Conservation (phyloP, 1,284 basidiomycete genomes). For the Austroboletus rostrupii region DNA sequence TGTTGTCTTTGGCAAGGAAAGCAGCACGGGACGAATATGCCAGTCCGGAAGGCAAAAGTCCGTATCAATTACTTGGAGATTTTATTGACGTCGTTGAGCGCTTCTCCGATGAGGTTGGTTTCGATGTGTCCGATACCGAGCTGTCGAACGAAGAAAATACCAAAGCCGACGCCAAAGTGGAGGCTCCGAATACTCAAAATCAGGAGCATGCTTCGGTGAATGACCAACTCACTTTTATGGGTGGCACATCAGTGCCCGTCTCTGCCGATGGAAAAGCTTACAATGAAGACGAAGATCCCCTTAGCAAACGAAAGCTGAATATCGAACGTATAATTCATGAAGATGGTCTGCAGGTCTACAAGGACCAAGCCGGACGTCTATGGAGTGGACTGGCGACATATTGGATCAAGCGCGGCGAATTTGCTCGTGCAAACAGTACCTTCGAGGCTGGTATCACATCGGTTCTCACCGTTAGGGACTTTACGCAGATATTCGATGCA, state of each 20-base stretch:
- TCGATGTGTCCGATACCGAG: constrained; percentile 76
- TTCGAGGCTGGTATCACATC: constrained; percentile 86
- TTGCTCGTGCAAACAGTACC: constrained; percentile 81
- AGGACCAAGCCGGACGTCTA: constrained; percentile 93
- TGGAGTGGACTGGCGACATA: constrained; percentile 98
- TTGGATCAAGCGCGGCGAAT: constrained; percentile 96
- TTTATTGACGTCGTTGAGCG: constrained; percentile 92
- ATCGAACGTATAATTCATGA: constrained; percentile 81
- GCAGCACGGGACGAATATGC: constrained; percentile 81
- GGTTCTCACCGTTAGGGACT: constrained; percentile 94
- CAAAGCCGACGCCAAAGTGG: constrained; percentile 42
- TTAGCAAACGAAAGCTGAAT: constrained; percentile 73
- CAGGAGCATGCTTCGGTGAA: constrained; percentile 49
- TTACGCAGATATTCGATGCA: constrained; percentile 97
- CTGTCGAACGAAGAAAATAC: constrained; percentile 47
- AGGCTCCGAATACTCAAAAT: constrained; percentile 32
- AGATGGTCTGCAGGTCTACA: constrained; percentile 86
- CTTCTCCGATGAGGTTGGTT: constrained; percentile 88
- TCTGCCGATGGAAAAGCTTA: constrained; percentile 54
- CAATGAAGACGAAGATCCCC: constrained; percentile 80
- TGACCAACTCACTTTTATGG: constrained; percentile 71
- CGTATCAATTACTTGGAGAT: constrained; percentile 90
- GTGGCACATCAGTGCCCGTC: constrained; percentile 64
- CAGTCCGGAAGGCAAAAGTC: constrained; percentile 91
- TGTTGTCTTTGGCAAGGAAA: constrained; percentile 80